Evolutionary conservation across 768 basidiomycete species (phyloP).

Genomic region (Boletus pseudo-olivaceus): DNA sequence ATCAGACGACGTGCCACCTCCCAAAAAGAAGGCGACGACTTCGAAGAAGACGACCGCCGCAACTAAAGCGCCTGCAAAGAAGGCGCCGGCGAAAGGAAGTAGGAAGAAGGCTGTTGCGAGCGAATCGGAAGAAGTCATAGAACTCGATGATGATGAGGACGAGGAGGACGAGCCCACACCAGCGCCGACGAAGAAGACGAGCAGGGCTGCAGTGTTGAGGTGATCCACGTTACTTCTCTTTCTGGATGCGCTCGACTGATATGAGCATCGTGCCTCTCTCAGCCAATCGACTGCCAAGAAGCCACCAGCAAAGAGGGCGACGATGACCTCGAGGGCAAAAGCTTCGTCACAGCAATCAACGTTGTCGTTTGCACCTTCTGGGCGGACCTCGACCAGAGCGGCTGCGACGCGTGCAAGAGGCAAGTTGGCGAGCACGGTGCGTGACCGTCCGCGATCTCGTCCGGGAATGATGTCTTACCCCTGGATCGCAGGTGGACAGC

Average conservation of each 20-base stretch:
- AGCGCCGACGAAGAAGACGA: constrained; percentile 52
- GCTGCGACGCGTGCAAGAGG: constrained; percentile 68
- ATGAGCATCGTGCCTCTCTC: neutral
- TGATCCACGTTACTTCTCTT: constrained; percentile 28
- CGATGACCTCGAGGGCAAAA: constrained; percentile 35
- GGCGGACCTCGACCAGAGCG: constrained; percentile 53
- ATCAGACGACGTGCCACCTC: constrained; percentile 42
- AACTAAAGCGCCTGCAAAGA: constrained; percentile 40
- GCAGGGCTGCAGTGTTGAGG: constrained; percentile 65
- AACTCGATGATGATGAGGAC: constrained; percentile 53
- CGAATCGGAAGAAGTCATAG: constrained; percentile 51
- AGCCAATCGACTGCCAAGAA: constrained; percentile 48
- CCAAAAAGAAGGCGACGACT: constrained; percentile 41
- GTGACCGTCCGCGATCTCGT: constrained; percentile 11
- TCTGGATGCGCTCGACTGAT: constrained; percentile 29
- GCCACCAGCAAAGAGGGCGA: constrained; percentile 46
- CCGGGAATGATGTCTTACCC: neutral
- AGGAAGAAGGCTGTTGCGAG: constrained; percentile 53
- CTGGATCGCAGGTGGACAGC: constrained; percentile 23
- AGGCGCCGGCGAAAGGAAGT: constrained; percentile 46
- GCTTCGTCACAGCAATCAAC: constrained; percentile 38
- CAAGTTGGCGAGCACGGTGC: constrained; percentile 49
- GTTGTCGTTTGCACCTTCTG: constrained; percentile 60
- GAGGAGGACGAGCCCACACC: constrained; percentile 47
- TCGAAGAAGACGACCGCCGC: constrained; percentile 25